phyloP scores from a whole-genome alignment of 1,284 basidiomycete species.

The Ceratobasidium sp. region DNA sequence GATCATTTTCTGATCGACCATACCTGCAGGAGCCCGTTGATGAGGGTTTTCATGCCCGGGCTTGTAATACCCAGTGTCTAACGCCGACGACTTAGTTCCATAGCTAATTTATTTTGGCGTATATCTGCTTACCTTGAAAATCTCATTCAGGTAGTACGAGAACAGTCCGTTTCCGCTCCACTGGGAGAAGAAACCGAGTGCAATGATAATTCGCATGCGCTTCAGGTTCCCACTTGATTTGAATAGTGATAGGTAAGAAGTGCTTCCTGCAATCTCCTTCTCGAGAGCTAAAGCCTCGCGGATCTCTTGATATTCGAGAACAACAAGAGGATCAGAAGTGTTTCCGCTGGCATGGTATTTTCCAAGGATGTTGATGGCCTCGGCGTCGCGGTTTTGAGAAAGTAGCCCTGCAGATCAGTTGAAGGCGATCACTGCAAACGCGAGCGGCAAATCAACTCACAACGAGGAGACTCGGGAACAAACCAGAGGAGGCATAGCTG shows the following conservation, averaged over 20 bases:
- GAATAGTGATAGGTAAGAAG: constrained; percentile 59
- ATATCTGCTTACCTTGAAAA: constrained; percentile 50
- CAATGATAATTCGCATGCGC: constrained; percentile 65
- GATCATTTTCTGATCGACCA: background rate
- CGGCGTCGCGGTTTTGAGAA: constrained; percentile 27
- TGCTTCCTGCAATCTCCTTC: constrained; percentile 58
- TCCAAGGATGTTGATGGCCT: constrained; percentile 60
- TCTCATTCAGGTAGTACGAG: constrained; percentile 64
- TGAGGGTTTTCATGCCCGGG: constrained; percentile 62
- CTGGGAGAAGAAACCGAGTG: constrained; percentile 65
- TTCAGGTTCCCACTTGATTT: constrained; percentile 65
- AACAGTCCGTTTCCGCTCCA: constrained; percentile 75
- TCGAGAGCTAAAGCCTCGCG: constrained; percentile 67
- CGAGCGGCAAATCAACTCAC: constrained; percentile 63
- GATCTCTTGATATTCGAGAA: constrained; percentile 53
- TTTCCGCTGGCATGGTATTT: constrained; percentile 66
- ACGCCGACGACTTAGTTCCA: background rate
- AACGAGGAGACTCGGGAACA: constrained; percentile 59
- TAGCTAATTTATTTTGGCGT: background rate
- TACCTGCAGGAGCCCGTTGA: constrained; percentile 68
- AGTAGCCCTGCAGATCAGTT: constrained; percentile 44
- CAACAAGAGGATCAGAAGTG: constrained; percentile 44
- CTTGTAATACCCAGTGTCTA: constrained; percentile 63
- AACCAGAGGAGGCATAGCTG: constrained; percentile 63
- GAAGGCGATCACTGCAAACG: background rate